These are phyloP conservation scores for Puccinia horiana DNA, from an alignment of 1,284 basidiomycete species.

Conservation along the genomic window DNA sequence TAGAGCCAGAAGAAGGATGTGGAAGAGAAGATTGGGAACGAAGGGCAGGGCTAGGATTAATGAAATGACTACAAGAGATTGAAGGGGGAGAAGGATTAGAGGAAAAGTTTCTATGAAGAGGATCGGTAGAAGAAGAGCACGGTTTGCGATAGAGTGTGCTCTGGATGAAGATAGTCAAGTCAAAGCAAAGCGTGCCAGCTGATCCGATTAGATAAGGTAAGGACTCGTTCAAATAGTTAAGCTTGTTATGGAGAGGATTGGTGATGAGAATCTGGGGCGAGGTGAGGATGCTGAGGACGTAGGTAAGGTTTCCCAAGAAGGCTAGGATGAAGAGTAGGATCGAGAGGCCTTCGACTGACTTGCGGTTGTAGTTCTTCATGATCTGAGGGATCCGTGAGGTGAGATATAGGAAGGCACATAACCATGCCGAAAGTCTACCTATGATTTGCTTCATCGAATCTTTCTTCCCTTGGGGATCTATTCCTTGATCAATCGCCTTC, in stretches of 20 bases:
- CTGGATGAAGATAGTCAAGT: conserved; percentile 40
- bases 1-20: neutral
- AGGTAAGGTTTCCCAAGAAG: conserved; percentile 42
- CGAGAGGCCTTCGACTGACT: conserved; percentile 39
- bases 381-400: conserved; percentile 38
- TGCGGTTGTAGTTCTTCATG: conserved; percentile 33
- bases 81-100: neutral
- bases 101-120: neutral
- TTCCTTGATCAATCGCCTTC: neutral
- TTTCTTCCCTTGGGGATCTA: neutral
- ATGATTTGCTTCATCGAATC: neutral
- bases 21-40: neutral
- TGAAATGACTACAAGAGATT: conserved; percentile 3
- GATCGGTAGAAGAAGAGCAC: neutral
- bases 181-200: conserved; percentile 34
- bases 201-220: conserved; percentile 35
- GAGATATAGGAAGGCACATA: conserved; percentile 33
- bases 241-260: neutral
- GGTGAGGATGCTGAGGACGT: conserved; percentile 24
- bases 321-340: conserved; percentile 37
- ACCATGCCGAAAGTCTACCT: conserved; percentile 39
- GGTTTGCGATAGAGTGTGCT: conserved; percentile 13
- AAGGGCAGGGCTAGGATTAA: neutral
- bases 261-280: conserved; percentile 7
- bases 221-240: conserved; percentile 12